phyloP scores from a whole-genome alignment of 2,329 filamentous ascomycete species.

The Alternaria postmessia region DNA sequence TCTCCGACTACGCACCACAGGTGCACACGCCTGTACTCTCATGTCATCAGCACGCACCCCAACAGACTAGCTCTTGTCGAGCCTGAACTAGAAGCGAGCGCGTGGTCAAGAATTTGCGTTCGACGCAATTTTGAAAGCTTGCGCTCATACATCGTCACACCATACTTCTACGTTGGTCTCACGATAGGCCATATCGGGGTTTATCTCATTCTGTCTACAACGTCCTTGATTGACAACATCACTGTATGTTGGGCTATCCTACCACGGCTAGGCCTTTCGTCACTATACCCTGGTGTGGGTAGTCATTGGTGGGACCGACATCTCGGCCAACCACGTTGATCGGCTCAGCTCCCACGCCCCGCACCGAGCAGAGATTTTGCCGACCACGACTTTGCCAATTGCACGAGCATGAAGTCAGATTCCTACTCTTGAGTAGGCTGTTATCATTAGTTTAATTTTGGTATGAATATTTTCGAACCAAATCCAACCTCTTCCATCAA shows the following conservation, averaged over 20 bases:
- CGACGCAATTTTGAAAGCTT: no score
- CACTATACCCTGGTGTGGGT: neutral
- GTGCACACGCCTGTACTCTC: neutral
- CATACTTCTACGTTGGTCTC: neutral
- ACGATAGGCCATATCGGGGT: neutral
- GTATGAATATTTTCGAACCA: rapidly evolving
- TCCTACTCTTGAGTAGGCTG: neutral
- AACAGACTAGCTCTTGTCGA: neutral
- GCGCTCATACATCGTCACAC: neutral
- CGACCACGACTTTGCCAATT: neutral
- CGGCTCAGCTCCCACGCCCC: neutral
- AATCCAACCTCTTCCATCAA: neutral
- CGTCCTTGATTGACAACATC: neutral
- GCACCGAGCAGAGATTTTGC: neutral
- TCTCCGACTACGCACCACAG: neutral
- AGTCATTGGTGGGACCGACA: neutral
- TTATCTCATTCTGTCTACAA: neutral
- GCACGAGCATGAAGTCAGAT: neutral
- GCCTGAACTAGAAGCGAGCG: neutral
- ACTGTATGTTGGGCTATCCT: neutral
- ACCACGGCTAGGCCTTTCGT: neutral
- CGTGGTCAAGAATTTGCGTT: neutral
- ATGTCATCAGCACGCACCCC: neutral
- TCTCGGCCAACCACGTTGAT: neutral
- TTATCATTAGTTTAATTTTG: rapidly evolving